These are phyloP conservation scores for Zizania palustris DNA, from an alignment of 202 grass and related monocot species.

Conservation along the genomic window DNA sequence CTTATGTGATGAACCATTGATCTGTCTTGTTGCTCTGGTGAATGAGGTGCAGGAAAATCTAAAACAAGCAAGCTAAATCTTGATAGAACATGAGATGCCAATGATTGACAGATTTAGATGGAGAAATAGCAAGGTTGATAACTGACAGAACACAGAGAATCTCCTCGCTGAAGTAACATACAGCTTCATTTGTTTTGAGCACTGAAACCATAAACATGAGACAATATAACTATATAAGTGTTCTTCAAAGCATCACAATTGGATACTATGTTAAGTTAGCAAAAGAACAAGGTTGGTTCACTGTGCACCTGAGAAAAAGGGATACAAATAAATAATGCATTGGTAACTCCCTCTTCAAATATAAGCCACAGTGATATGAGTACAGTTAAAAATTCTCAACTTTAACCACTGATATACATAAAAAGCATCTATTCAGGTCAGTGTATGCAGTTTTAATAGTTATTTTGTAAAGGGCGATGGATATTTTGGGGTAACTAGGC, in stretches of 20 bases:
- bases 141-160: conserved; percentile 75
- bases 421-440: neutral
- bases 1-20: conserved; percentile 53
- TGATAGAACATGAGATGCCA: conserved; percentile 66
- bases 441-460: neutral
- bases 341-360: conserved; percentile 7
- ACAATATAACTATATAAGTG: conserved; percentile 31
- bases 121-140: conserved; percentile 68
- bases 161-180: conserved; percentile 51
- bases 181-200: conserved; percentile 43
- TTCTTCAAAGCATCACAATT: neutral
- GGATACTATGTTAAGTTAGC: neutral
- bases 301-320: neutral
- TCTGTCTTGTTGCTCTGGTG: conserved; percentile 47
- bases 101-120: conserved; percentile 74
- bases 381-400: conserved; percentile 21
- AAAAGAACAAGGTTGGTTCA: neutral
- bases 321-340: neutral
- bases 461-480: too few species aligned
- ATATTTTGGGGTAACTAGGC: too few species aligned
- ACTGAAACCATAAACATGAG: conserved; percentile 53
- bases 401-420: neutral
- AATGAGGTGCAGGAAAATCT: conserved; percentile 48
- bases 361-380: too few species aligned
- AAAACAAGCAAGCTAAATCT: conserved; percentile 60